Percentiles rank a stretch among this genome's conserved stretches.
These are phyloP conservation scores for Carex myosuroides DNA, from an alignment of 176 grass and related monocot genomes.

Conservation along the genomic window DNA sequence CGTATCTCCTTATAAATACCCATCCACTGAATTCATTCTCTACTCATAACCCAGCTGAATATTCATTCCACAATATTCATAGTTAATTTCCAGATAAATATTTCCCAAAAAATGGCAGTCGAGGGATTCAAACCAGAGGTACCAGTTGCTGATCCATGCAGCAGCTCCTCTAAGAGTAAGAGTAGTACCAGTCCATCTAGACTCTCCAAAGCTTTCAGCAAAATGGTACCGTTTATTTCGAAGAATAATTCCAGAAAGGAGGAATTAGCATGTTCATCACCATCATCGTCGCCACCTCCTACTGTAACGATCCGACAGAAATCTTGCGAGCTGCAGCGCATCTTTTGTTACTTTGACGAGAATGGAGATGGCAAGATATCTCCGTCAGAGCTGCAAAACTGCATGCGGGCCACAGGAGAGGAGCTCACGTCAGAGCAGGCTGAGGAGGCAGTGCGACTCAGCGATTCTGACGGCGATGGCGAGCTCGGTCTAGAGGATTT, in stretches of 20 bases:
- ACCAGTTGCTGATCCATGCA: not conserved
- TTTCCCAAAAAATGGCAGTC: not conserved
- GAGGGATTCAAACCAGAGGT: not conserved
- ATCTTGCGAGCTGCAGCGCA: not conserved
- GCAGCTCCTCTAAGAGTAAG: not conserved
- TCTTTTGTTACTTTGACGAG: slow-evolving; percentile 37
- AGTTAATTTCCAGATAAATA: not conserved
- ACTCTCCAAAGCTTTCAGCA: not conserved
- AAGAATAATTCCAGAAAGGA: not conserved
- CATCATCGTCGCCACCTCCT: not conserved
- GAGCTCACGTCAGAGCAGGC: slow-evolving; percentile 21
- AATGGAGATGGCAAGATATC: slow-evolving; percentile 35
- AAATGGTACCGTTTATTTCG: not conserved
- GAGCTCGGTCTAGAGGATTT: slow-evolving; percentile 28
- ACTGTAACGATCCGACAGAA: not conserved
- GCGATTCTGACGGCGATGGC: slow-evolving; percentile 23
- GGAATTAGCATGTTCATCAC: not conserved
- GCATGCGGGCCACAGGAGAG: slow-evolving; percentile 17
- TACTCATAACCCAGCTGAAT: not conserved
- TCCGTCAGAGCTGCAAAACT: slow-evolving; percentile 18
- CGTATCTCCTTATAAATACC: not conserved
- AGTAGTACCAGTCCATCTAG: not conserved
- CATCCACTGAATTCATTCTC: not conserved
- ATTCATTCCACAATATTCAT: not conserved
- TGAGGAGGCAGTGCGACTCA: slow-evolving; percentile 1